Evolutionary conservation across 2,329 filamentous ascomycete genomes (phyloP).

Genomic region (Sporothrix pallida): DNA sequence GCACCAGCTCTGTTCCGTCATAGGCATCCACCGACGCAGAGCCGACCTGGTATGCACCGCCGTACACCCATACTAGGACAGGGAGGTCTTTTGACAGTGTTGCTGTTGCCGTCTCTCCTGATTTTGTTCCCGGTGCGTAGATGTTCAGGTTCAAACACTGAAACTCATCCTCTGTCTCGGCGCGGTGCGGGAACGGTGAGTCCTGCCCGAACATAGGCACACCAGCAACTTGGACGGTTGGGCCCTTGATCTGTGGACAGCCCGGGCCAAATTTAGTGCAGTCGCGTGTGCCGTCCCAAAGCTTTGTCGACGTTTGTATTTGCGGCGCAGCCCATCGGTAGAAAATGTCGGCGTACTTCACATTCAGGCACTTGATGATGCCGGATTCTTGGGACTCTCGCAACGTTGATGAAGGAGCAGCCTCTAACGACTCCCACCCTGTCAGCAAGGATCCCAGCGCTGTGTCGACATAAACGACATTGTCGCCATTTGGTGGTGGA

Average conservation of each 20-base stretch:
- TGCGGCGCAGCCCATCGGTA: slow-evolving; percentile 16
- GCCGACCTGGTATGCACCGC: slow-evolving; percentile 22
- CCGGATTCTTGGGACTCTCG: background rate
- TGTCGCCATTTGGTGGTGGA: background rate
- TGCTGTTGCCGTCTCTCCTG: background rate
- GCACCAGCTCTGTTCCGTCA: slow-evolving; percentile 19
- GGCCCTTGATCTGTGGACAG: background rate
- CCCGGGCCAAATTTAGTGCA: background rate
- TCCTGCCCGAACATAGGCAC: slow-evolving; percentile 17
- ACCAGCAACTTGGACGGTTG: background rate
- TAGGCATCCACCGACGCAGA: slow-evolving; percentile 22
- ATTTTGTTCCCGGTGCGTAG: background rate
- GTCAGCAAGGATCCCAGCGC: background rate
- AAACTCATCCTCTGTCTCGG: slow-evolving; percentile 23
- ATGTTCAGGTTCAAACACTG: slow-evolving; percentile 27
- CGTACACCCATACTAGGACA: slow-evolving; percentile 27
- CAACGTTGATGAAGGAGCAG: background rate
- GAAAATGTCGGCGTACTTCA: slow-evolving; percentile 7
- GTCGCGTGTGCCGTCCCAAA: background rate
- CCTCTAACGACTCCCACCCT: background rate
- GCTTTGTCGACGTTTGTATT: background rate
- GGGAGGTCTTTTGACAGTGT: background rate
- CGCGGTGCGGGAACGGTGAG: background rate
- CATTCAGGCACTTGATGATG: slow-evolving; percentile 11
- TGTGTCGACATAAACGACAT: background rate